Percentiles rank a stretch among this genome's conserved stretches.
Evolutionary conservation across 345 rosid species (phyloP).

Genomic region (Heritiera littoralis): DNA sequence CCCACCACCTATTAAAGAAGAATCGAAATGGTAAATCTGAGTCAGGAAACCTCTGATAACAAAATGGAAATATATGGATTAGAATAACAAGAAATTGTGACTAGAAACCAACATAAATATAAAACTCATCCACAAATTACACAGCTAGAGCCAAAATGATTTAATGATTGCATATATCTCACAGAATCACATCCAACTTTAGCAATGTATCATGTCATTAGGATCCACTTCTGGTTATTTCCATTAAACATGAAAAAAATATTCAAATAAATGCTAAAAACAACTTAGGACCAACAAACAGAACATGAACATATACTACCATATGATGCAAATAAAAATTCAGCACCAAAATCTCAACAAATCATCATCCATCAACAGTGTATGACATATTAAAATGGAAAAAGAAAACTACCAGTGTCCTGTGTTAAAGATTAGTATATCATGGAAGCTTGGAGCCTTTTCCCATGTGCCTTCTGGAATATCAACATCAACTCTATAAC

Average conservation of each 20-base stretch:
- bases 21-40: conserved; percentile 16
- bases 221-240: background rate
- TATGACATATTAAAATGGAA: background rate
- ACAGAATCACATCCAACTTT: background rate
- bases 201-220: background rate
- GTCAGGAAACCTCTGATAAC: background rate
- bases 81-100: conserved; percentile 13
- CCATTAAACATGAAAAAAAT: background rate
- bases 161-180: background rate
- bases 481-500: conserved; percentile 88
- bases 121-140: background rate
- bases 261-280: background rate
- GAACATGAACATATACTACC: background rate
- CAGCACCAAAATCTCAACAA: background rate
- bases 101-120: background rate
- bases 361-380: background rate
- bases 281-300: background rate
- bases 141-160: background rate
- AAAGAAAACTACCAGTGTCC: conserved; percentile 76
- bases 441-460: conserved; percentile 77
- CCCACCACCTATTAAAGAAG: conserved; percentile 77
- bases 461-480: conserved; percentile 87
- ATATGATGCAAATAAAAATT: background rate
- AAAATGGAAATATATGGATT: background rate
- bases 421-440: conserved; percentile 72